Percentiles rank a stretch among this genome's conserved stretches.
Evolutionary conservation across 2,329 filamentous ascomycete species (phyloP).

Genomic region (Fusarium oxysporum): DNA sequence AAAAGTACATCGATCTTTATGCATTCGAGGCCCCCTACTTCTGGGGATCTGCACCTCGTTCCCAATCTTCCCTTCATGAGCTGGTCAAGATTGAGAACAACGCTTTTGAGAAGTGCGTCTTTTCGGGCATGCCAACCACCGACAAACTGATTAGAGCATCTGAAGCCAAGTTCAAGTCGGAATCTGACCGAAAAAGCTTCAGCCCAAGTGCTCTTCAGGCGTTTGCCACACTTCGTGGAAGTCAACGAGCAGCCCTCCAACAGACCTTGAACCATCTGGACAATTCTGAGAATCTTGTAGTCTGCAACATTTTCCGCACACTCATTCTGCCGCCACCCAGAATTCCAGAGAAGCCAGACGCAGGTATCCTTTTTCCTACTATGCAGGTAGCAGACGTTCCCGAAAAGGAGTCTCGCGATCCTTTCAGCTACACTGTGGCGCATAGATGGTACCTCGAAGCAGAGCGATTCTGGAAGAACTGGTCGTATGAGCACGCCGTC

Average conservation of each 20-base stretch:
- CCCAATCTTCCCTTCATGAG: slow-evolving; percentile 42
- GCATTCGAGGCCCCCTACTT: slow-evolving; percentile 16
- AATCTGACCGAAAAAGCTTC: background rate
- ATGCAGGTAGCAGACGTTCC: slow-evolving; percentile 38
- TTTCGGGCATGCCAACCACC: slow-evolving; percentile 38
- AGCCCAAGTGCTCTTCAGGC: slow-evolving; percentile 17
- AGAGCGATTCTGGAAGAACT: slow-evolving; percentile 37
- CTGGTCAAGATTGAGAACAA: slow-evolving; percentile 52
- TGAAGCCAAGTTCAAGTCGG: slow-evolving; percentile 13
- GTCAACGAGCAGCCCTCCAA: slow-evolving; percentile 59
- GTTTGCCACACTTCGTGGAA: slow-evolving; percentile 55
- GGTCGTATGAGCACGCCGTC: slow-evolving; percentile 25
- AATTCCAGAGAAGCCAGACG: slow-evolving; percentile 26
- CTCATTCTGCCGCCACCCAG: slow-evolving; percentile 50
- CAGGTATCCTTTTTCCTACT: slow-evolving; percentile 39
- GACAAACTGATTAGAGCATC: slow-evolving; percentile 3
- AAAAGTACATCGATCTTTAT: slow-evolving; percentile 26
- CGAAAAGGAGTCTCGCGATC: slow-evolving; percentile 42
- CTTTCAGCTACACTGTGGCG: slow-evolving; percentile 45
- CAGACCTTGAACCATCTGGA: slow-evolving; percentile 54
- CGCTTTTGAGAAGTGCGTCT: slow-evolving; percentile 51
- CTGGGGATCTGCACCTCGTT: slow-evolving; percentile 4
- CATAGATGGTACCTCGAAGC: slow-evolving; percentile 36
- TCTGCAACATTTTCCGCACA: slow-evolving; percentile 52
- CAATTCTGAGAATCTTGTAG: slow-evolving; percentile 52